Evolutionary conservation across 164 flowering plant species (phyloP).

Genomic region (Umbilicus rupestris): DNA sequence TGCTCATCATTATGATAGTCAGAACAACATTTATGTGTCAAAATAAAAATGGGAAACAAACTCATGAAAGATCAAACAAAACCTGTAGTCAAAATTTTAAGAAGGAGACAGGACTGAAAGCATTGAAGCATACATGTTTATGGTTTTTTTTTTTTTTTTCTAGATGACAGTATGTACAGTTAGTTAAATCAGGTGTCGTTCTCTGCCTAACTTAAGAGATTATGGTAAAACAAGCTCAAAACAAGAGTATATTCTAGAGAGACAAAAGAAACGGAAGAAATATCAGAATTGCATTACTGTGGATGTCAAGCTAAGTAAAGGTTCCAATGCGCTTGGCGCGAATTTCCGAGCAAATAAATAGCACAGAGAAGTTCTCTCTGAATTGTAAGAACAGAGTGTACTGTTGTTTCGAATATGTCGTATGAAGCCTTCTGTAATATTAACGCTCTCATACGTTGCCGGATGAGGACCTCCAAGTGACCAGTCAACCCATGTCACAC

Average conservation of each 20-base stretch:
- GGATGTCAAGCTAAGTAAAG: conserved; percentile 41
- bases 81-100: too few relatives aligned
- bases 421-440: conserved; percentile 54
- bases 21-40: too few relatives aligned
- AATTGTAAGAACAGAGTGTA: conserved; percentile 49
- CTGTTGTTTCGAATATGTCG: conserved; percentile 46
- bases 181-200: too few relatives aligned
- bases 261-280: background rate
- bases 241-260: background rate
- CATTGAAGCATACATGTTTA: too few relatives aligned
- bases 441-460: conserved; percentile 30
- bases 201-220: background rate
- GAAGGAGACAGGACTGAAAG: background rate
- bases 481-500: conserved; percentile 88
- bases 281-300: conserved; percentile 36
- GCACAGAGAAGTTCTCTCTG: conserved; percentile 32
- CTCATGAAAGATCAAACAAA: too few relatives aligned
- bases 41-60: too few relatives aligned
- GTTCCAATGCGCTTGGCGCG: conserved; percentile 36
- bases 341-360: conserved; percentile 61
- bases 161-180: background rate
- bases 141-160: too few relatives aligned
- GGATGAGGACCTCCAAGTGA: conserved; percentile 75
- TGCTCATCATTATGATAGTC: too few relatives aligned
- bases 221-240: background rate